Conservation (phyloP, 1,139 yeast genomes). For the Suhomyces terraborum region DNA sequence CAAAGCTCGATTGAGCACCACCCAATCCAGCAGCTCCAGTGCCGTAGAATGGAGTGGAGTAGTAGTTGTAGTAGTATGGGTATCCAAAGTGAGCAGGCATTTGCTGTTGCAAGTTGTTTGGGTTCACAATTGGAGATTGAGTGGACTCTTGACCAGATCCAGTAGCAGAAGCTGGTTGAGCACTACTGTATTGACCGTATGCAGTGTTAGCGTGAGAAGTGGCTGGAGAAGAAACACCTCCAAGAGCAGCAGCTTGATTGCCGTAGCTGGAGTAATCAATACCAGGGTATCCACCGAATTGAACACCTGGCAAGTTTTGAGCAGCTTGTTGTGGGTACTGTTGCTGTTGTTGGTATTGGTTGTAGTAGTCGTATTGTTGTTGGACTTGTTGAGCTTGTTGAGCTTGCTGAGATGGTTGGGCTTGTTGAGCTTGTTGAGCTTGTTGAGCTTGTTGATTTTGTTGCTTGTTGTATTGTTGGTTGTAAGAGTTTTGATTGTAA, state of each 20-base stretch:
- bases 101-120: constrained; percentile 28
- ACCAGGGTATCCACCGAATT: constrained; percentile 49
- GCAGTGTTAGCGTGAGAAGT: constrained; percentile 37
- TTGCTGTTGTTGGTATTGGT: constrained; percentile 43
- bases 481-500: constrained; percentile 27
- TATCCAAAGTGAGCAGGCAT: constrained; percentile 45
- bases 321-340: constrained; percentile 47
- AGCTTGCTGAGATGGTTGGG: constrained; percentile 18
- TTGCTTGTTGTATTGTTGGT: constrained; percentile 22
- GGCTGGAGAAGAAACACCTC: constrained; percentile 36
- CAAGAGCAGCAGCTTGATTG: constrained; percentile 34
- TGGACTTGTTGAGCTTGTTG: constrained; percentile 22
- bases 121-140: constrained; percentile 37
- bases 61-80: constrained; percentile 49
- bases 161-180: constrained; percentile 22
- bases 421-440: constrained; percentile 18
- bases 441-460: constrained; percentile 16
- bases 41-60: constrained; percentile 46
- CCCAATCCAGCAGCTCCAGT: constrained; percentile 34
- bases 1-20: constrained; percentile 29
- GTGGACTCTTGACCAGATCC: constrained; percentile 24
- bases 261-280: constrained; percentile 45
- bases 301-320: constrained; percentile 41
- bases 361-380: constrained; percentile 36
- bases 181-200: constrained; percentile 28